A percentile compares a stretch with the other conserved stretches of the same genome.
These are phyloP conservation scores for Cavenderia fasciculata DNA, from an alignment of 78 protist species.

Conservation along the genomic window DNA sequence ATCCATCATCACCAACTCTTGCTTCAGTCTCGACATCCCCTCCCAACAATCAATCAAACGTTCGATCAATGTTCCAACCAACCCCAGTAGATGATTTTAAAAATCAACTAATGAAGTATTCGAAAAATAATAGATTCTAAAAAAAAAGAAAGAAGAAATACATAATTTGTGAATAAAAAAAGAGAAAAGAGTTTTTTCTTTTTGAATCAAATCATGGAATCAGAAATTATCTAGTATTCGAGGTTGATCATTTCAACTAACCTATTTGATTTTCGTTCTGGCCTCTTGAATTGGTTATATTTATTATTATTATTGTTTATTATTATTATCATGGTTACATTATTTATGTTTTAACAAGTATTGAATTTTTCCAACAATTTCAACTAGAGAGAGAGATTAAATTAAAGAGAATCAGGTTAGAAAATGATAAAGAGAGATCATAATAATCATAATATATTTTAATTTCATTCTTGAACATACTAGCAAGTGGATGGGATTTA, in stretches of 20 bases:
- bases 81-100: conserved; percentile 68
- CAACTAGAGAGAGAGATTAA: conserved; percentile 6
- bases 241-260: no score
- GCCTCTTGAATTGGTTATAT: not conserved
- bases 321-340: no score
- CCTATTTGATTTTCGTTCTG: no score
- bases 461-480: not conserved
- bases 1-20: conserved; percentile 4
- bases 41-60: not conserved
- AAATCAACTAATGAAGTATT: conserved; percentile 52
- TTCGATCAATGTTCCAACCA: conserved; percentile 13
- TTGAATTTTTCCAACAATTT: conserved; percentile 59
- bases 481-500: conserved; percentile 28
- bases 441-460: not conserved
- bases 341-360: conserved; percentile 47
- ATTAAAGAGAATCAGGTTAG: not conserved
- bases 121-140: conserved; percentile 33
- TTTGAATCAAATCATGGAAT: no score
- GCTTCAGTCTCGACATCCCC: not conserved
- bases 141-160: no score
- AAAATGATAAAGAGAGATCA: not conserved
- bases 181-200: no score
- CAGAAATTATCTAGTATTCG: no score
- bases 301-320: not conserved
- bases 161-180: no score